Evolutionary conservation across 352 stramenopile species (phyloP), one percentile per base, ranked within the genome.

Genomic region (Pythium dissotocum): DNA sequence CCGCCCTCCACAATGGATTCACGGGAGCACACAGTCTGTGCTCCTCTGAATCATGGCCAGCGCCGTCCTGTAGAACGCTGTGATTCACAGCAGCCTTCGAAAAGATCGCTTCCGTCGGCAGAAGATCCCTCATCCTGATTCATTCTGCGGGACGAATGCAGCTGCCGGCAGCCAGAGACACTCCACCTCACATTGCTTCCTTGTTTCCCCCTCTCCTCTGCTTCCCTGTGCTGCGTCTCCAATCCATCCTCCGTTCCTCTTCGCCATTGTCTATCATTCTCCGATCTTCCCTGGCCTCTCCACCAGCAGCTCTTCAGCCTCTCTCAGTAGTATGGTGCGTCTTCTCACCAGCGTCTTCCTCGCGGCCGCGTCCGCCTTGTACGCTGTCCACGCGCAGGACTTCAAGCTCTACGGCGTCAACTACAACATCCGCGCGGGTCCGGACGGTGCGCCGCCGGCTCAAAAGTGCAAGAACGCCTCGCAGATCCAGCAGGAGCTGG

Each of bases 351-450:
- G 75, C 56, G 56, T 79, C 33, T 73, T 67, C 21, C 54, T 65
- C 35, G 33, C 73, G 28, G 64, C 72, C 21, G 18, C 35, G 9
- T 44, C 73, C 24, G 64, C 72, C 21, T 21, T 57, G 1, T 8
- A 65, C 36, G 59, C 73, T 21, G 69, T 65, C 35, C 56, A 67
- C 10, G 75, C 71, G 16, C 63, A 82, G 46, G 74, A 70, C 61
- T 76, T 83, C 61, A 83, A 56, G 53, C 61, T 76, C 67, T 66
- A 74, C 46, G 84, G 82, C 55, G 77, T 92, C 72, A 92, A 92
- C 76, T 92, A 89, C 77, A 88, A 89, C 78, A 86, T 86, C 63
- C 82, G 82, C 66, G 63, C 69, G 6, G 82, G 79, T 2, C 75
- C 80, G 28, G 79, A 90, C 72, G 87, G 76, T 71, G 77, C 73